Percentiles rank a stretch among this genome's conserved stretches.
Conservation (phyloP, 352 stramenopile species). For the Phytophthora pseudosyringae region DNA sequence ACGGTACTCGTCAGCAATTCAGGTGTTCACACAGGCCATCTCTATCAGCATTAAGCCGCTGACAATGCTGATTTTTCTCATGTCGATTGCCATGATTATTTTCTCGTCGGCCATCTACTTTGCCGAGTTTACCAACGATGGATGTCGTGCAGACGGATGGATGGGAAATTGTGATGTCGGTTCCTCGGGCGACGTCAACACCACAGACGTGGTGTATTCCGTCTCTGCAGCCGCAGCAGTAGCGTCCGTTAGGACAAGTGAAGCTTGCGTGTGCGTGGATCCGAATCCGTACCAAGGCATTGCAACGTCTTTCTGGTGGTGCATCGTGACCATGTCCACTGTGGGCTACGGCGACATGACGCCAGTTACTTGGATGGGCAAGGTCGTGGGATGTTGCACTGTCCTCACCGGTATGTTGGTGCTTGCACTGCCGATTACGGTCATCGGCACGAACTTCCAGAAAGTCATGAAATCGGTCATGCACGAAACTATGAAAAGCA, state of each 20-base stretch:
- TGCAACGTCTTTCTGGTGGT: slow-evolving; percentile 87
- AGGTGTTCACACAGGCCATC: slow-evolving; percentile 83
- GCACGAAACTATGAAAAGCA: slow-evolving; percentile 81
- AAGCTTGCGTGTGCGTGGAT: slow-evolving; percentile 65
- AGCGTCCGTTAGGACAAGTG: slow-evolving; percentile 19
- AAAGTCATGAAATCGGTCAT: slow-evolving; percentile 86
- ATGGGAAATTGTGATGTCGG: slow-evolving; percentile 49
- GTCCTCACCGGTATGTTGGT: slow-evolving; percentile 89
- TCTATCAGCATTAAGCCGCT: slow-evolving; percentile 77
- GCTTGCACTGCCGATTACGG: slow-evolving; percentile 88
- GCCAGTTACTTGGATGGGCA: slow-evolving; percentile 74
- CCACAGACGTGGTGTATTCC: slow-evolving; percentile 22
- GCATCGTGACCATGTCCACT: slow-evolving; percentile 93
- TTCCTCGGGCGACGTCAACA: slow-evolving; percentile 18
- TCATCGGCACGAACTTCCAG: slow-evolving; percentile 90
- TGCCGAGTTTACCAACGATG: slow-evolving; percentile 71
- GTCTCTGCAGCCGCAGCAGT: slow-evolving; percentile 35
- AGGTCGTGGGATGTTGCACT: slow-evolving; percentile 72
- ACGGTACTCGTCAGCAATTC: slow-evolving; percentile 86
- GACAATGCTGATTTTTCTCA: slow-evolving; percentile 90
- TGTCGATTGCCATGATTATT: slow-evolving; percentile 85
- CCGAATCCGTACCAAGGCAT: slow-evolving; percentile 88
- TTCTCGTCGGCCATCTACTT: slow-evolving; percentile 90
- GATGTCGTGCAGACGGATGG: slow-evolving; percentile 66
- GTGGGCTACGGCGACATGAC: slow-evolving; percentile 91